Conservation (phyloP, 2,329 filamentous ascomycete genomes). For the Atkinsonella texensis region DNA sequence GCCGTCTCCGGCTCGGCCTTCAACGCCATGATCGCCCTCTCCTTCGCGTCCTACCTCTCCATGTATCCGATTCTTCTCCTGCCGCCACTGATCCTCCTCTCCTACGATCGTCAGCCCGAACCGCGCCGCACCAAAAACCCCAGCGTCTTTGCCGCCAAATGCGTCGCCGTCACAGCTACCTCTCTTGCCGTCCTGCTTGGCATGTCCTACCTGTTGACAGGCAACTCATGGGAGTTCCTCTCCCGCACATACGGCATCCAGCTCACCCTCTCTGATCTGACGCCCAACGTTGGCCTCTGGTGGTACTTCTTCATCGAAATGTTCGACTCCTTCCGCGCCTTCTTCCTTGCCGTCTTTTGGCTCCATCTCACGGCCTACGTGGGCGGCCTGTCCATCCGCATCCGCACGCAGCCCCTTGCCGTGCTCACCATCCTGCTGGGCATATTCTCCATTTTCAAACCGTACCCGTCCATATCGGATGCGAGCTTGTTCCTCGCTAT, state of each 20-base stretch:
- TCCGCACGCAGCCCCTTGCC: constrained; percentile 77
- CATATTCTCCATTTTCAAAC: constrained; percentile 90
- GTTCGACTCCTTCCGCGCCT: constrained; percentile 94
- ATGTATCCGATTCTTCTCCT: constrained; percentile 85
- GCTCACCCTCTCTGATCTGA: constrained; percentile 79
- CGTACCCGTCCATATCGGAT: constrained; percentile 88
- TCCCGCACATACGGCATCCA: constrained; percentile 86
- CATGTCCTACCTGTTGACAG: constrained; percentile 62
- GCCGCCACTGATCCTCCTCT: constrained; percentile 68
- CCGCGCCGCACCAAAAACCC: constrained; percentile 23
- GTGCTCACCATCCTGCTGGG: constrained; percentile 76
- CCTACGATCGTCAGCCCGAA: constrained; percentile 52
- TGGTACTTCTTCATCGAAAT: constrained; percentile 99
- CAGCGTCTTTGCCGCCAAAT: constrained; percentile 39
- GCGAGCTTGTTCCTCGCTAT: constrained; percentile 75
- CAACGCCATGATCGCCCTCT: constrained; percentile 71
- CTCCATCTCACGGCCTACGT: constrained; percentile 87
- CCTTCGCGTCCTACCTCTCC: constrained; percentile 80
- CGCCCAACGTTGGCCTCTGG: constrained; percentile 92
- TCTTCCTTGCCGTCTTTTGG: constrained; percentile 98
- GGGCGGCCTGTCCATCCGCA: constrained; percentile 68
- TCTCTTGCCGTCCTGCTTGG: constrained; percentile 52
- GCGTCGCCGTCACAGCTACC: constrained; percentile 38
- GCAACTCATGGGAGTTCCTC: constrained; percentile 76
- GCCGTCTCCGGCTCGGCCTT: constrained; percentile 63